phyloP scores from a whole-genome alignment of 257 asterid genomes.

The Cordia subcordata region DNA sequence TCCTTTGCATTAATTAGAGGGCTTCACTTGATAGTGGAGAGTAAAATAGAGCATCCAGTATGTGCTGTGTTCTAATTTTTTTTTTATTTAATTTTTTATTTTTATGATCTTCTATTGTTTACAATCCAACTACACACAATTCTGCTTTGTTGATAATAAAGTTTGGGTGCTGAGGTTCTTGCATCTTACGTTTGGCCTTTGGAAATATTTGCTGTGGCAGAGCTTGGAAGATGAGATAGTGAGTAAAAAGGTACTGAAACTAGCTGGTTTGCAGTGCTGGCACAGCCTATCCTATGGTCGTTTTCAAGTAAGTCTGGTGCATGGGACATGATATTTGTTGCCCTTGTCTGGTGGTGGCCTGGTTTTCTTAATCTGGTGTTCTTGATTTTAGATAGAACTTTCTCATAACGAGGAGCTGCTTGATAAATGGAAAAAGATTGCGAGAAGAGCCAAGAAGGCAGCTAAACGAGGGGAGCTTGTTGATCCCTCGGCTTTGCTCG shows the following conservation, averaged over 20 bases:
- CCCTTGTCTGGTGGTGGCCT: slow-evolving; percentile 6
- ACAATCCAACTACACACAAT: no score
- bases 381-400: slow-evolving; percentile 67
- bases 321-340: background rate
- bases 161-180: background rate
- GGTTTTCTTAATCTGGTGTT: slow-evolving; percentile 4
- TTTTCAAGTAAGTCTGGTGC: slow-evolving; percentile 56
- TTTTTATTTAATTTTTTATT: no score
- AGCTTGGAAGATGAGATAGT: slow-evolving; percentile 96
- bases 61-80: no score
- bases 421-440: slow-evolving; percentile 76
- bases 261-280: slow-evolving; percentile 94
- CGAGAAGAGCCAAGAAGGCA: slow-evolving; percentile 70
- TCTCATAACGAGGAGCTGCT: slow-evolving; percentile 70
- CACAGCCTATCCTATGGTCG: slow-evolving; percentile 91
- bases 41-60: no score
- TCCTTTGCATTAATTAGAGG: no score
- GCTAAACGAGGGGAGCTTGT: slow-evolving; percentile 46
- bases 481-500: slow-evolving; percentile 56
- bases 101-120: no score
- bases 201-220: slow-evolving; percentile 25
- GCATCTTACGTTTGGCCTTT: background rate
- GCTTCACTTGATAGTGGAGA: no score
- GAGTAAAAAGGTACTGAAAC: slow-evolving; percentile 76
- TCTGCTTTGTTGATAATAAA: background rate